phyloP scores from a whole-genome alignment of 2,329 filamentous ascomycete species.

The Leptographium flavum region DNA sequence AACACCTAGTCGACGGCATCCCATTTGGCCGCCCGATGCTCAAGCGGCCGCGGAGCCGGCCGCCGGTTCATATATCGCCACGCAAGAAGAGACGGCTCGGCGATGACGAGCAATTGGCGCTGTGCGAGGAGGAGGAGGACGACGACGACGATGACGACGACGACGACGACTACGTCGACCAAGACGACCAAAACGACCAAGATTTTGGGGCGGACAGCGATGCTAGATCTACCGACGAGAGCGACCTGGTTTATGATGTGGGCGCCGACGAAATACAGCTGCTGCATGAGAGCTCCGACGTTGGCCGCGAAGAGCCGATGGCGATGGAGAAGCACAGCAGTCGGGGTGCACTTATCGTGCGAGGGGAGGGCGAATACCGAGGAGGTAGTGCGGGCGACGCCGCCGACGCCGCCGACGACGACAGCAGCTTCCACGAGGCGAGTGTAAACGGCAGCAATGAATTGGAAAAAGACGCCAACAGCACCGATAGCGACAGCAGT shows the following conservation, averaged over 20 bases:
- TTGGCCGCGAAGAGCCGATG: too few species aligned
- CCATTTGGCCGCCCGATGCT: constrained; percentile 67
- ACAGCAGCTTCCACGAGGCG: background rate
- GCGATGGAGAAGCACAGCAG: too few species aligned
- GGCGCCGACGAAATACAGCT: constrained; percentile 28
- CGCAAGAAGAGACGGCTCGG: constrained; percentile 58
- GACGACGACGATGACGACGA: constrained; percentile 21
- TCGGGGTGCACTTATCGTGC: too few species aligned
- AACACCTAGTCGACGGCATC: constrained; percentile 71
- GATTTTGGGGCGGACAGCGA: constrained; percentile 12
- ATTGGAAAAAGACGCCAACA: background rate
- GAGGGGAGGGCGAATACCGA: too few species aligned
- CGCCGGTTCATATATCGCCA: constrained; percentile 56
- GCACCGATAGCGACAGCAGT: constrained; percentile 4
- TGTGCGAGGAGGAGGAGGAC: too few species aligned
- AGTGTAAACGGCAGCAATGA: background rate
- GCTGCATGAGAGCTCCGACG: constrained; percentile 21
- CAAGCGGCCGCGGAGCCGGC: constrained; percentile 43
- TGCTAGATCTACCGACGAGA: constrained; percentile 7
- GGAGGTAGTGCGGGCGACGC: too few species aligned
- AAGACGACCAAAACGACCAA: constrained; percentile 19
- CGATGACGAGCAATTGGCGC: constrained; percentile 11
- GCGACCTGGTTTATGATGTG: constrained; percentile 15
- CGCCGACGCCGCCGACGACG: too few species aligned
- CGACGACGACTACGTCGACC: constrained; percentile 12